Evolutionary conservation across 2,329 filamentous ascomycete species (phyloP).

Genomic region (Teratosphaeria pseudoeucalypti): DNA sequence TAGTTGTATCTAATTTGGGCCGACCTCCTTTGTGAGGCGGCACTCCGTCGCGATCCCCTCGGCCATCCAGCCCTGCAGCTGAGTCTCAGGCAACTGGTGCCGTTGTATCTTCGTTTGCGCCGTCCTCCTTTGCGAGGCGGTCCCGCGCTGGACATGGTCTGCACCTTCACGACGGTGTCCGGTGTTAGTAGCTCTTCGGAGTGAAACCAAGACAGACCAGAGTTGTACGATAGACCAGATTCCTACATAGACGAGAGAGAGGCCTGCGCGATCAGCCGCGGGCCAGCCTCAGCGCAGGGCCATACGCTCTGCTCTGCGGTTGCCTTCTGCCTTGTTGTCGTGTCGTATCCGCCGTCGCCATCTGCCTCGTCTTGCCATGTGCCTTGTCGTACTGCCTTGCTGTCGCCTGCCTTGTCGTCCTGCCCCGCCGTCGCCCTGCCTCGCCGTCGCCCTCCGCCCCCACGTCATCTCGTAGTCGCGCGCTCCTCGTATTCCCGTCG

Average conservation of each 20-base stretch:
- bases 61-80: background rate
- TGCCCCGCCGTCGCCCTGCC: background rate
- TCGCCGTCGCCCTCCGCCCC: background rate
- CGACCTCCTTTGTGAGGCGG: background rate
- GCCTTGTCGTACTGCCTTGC: too few relatives aligned
- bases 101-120: background rate
- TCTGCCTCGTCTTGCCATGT: too few relatives aligned
- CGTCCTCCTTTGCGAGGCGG: background rate
- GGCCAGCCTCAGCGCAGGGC: too few relatives aligned
- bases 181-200: background rate
- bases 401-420: too few relatives aligned
- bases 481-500: background rate
- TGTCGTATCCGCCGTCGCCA: too few relatives aligned
- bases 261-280: too few relatives aligned
- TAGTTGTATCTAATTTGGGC: background rate
- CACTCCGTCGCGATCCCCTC: background rate
- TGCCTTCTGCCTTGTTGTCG: background rate
- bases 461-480: background rate
- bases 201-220: background rate
- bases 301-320: background rate
- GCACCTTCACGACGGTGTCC: background rate
- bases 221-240: too few relatives aligned
- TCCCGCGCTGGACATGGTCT: background rate
- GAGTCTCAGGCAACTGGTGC: background rate
- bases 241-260: too few relatives aligned